Base-by-base conservation (phyloP, 768 basidiomycete species). In the Amanita subjunquillea region DNA sequence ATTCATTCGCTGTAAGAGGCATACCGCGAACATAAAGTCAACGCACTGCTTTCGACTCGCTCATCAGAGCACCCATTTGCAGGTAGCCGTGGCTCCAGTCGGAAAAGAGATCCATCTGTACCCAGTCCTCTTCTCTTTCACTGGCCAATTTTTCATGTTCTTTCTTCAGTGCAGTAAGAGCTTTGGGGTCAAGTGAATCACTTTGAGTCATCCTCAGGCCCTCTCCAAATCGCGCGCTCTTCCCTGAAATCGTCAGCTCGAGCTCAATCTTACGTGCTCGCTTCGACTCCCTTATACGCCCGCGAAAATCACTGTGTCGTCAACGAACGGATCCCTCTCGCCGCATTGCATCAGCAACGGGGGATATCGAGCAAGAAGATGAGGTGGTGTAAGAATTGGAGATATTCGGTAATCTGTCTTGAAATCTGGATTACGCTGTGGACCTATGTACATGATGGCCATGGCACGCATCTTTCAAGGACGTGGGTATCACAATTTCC, bases 301-400 rank as follows among this genome's bases (percentile, higher is more conserved):
- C 95, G 93, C 90, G 61, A 98, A 95, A 59, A 98, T 91, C 57
- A 99, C 86, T 0, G 92, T 97, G 65, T 98, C 96, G 66, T 99
- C 96, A 22, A 96, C 92, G 60, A 99, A 91, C 0, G 95, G 91
- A 59, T 80, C 77, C 62, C 91, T 93, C 69, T 98, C 96, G 15
- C 96, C 96, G 59, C 91, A 93, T 61, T 94, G 89, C 76, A 98
- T 82, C 56, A 94, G 77, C 40, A 97, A 76, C 8, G 91, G 92
- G 27, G 96, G 96, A 69, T 97, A 98, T 59, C 91, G 86, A 1
- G 90, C 91, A 10, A 99, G 80, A 3, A 97, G 72, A 50, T 80
- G 72, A 46, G 76, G 72, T 4, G 95, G 95, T 6, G 94, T 81
- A 47, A 98, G 78, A 60, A 99, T 87, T 1, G 96, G 96, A 15